Conservation (phyloP, 306 rosid species). For the Begonia peltatifolia region DNA sequence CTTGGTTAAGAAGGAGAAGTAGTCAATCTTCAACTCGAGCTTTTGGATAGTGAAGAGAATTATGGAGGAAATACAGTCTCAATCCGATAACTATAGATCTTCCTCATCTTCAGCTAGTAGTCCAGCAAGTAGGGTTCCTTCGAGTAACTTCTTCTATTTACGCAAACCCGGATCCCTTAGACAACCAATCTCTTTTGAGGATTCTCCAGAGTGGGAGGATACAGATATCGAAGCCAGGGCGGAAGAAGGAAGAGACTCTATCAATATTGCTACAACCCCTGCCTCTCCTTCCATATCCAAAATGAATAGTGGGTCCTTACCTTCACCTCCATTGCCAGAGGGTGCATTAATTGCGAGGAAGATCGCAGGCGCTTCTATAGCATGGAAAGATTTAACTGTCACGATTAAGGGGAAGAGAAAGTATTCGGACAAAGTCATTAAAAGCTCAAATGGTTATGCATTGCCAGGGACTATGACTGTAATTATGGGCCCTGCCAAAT, state of each 20-base stretch:
- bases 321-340: slow-evolving; percentile 72
- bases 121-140: slow-evolving; percentile 94
- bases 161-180: slow-evolving; percentile 90
- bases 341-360: slow-evolving; percentile 53
- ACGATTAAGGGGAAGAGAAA: slow-evolving; percentile 89
- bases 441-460: slow-evolving; percentile 96
- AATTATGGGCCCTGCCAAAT: slow-evolving; percentile 94
- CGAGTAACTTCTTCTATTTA: slow-evolving; percentile 90
- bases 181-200: slow-evolving; percentile 96
- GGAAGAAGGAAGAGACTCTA: slow-evolving; percentile 87
- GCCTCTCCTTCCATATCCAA: slow-evolving; percentile 87
- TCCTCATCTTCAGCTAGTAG: slow-evolving; percentile 96
- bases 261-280: slow-evolving; percentile 57
- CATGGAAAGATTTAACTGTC: slow-evolving; percentile 92
- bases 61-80: slow-evolving; percentile 98
- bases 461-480: slow-evolving; percentile 95
- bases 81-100: slow-evolving; percentile 86
- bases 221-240: slow-evolving; percentile 60
- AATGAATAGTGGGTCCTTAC: slow-evolving; percentile 76
- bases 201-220: slow-evolving; percentile 98
- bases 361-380: slow-evolving; percentile 76
- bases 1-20: slow-evolving; percentile 5
- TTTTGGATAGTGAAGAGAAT: slow-evolving; percentile 7
- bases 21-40: slow-evolving; percentile 12
- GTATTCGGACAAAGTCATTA: slow-evolving; percentile 82